Conservation (phyloP, 1,284 basidiomycete genomes). For the Rhodotorula sp. region DNA sequence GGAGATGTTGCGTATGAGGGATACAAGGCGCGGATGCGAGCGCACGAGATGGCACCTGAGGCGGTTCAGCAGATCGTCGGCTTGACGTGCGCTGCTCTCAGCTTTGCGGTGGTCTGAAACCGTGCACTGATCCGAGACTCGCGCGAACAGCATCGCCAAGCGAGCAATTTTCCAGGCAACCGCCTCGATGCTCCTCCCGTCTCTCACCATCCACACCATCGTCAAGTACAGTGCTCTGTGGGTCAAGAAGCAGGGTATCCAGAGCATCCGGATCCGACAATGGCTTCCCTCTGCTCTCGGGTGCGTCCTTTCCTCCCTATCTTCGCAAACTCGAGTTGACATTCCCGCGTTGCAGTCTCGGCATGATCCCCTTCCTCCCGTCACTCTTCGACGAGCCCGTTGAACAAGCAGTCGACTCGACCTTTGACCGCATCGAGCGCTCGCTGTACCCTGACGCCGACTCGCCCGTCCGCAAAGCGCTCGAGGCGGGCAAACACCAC, state of each 20-base stretch:
- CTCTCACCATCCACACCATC: conserved; percentile 57
- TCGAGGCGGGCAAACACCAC: conserved; percentile 21
- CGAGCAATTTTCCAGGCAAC: conserved; percentile 70
- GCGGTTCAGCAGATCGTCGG: conserved; percentile 17
- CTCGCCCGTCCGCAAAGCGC: conserved; percentile 14
- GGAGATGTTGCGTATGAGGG: conserved; percentile 90
- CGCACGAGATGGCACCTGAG: conserved; percentile 26
- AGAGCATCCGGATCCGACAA: not conserved
- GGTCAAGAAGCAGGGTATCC: conserved; percentile 18
- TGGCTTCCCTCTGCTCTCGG: conserved; percentile 3
- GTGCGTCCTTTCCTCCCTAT: not conserved
- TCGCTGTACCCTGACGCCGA: conserved; percentile 26
- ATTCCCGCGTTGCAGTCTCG: conserved; percentile 49
- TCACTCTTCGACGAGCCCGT: conserved; percentile 62
- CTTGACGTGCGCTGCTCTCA: conserved; percentile 8
- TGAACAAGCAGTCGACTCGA: conserved; percentile 52
- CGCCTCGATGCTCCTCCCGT: conserved; percentile 64
- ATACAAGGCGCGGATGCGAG: conserved; percentile 71
- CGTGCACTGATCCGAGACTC: not conserved
- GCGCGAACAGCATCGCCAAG: conserved; percentile 21
- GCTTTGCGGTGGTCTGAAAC: no score
- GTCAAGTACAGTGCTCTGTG: conserved; percentile 52
- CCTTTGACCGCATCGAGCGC: conserved; percentile 54
- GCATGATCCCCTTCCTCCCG: conserved; percentile 73
- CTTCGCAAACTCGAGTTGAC: not conserved